Evolutionary conservation across 768 basidiomycete genomes (phyloP).

Genomic region (Hirschioporus abietinus): DNA sequence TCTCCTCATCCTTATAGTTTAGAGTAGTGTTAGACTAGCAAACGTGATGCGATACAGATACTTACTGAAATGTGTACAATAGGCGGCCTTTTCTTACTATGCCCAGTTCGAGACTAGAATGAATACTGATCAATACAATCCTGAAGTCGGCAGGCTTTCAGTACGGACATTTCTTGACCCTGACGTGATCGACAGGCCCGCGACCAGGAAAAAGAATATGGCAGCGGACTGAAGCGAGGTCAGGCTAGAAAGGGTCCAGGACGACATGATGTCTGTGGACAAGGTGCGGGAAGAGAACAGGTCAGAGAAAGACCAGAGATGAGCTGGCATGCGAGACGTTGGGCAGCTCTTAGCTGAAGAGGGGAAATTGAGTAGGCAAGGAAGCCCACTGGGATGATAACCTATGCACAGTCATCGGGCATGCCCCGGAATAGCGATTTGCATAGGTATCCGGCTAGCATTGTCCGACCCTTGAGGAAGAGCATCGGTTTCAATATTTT

Average conservation of each 20-base stretch:
- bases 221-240: neutral
- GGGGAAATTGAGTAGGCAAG: too few relatives aligned
- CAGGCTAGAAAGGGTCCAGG: neutral
- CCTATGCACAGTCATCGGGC: too few relatives aligned
- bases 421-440: neutral
- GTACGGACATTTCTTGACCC: neutral
- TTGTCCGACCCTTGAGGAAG: neutral
- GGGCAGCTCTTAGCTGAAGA: too few relatives aligned
- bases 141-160: too few relatives aligned
- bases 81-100: neutral
- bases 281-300: neutral
- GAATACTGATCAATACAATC: too few relatives aligned
- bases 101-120: neutral
- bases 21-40: neutral
- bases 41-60: neutral
- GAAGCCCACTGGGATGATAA: too few relatives aligned
- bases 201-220: neutral
- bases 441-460: neutral
- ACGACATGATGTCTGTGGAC: neutral
- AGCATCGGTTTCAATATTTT: too few relatives aligned
- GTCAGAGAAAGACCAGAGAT: neutral
- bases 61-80: neutral
- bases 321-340: too few relatives aligned
- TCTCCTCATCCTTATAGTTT: conserved; percentile 16
- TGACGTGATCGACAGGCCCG: neutral